These are phyloP conservation scores for Chlamydomonas asymmetrica DNA, from an alignment of 139 green algal genomes.

Conservation along the genomic window DNA sequence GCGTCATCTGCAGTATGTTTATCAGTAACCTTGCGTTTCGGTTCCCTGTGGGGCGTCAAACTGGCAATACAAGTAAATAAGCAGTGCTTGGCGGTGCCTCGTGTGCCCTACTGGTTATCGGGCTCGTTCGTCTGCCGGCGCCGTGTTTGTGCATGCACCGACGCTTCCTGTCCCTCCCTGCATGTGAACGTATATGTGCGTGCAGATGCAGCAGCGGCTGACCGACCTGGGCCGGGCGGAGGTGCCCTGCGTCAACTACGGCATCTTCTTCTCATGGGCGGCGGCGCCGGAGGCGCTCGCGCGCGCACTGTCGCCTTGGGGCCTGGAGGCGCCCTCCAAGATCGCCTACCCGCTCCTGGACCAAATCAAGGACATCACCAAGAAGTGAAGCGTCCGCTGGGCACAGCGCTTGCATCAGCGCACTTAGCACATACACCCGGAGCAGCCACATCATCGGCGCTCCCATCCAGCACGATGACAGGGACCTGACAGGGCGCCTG, in stretches of 20 bases:
- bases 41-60: no score
- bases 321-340: constrained; percentile 6
- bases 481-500: no score
- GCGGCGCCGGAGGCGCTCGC: constrained; percentile 27
- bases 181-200: not conserved
- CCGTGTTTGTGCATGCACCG: not conserved
- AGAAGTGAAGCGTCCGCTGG: not conserved
- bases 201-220: constrained; percentile 28
- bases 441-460: no score
- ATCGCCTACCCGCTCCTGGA: not conserved
- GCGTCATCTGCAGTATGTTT: no score
- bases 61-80: no score
- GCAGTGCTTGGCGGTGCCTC: not conserved
- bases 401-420: no score
- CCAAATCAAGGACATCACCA: not conserved
- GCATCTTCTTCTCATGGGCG: constrained; percentile 56
- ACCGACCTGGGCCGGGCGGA: constrained; percentile 35
- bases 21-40: no score
- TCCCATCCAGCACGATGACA: no score
- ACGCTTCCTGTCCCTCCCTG: not conserved
- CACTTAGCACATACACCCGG: no score
- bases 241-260: constrained; percentile 66
- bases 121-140: not conserved
- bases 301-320: constrained; percentile 50
- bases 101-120: not conserved